Conservation (phyloP, 176 grass and related monocot genomes). For the Paspalum vaginatum region DNA sequence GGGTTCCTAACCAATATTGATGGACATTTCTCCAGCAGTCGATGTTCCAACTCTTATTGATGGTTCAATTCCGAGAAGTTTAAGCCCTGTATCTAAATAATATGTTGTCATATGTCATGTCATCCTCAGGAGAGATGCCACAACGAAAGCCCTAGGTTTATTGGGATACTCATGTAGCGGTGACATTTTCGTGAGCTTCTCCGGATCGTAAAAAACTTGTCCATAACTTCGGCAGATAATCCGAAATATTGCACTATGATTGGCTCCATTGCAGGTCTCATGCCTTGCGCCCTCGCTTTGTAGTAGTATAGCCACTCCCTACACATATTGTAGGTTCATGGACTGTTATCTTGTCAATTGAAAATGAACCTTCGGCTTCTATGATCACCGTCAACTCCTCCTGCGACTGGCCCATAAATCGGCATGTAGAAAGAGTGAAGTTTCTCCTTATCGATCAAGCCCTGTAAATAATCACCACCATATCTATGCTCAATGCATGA, state of each 20-base stretch:
- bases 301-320: neutral
- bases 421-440: constrained; percentile 18
- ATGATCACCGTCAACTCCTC: neutral
- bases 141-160: neutral
- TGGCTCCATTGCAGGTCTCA: neutral
- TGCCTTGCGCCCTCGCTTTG: neutral
- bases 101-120: too few relatives aligned
- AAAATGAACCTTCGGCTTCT: neutral
- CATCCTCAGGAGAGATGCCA: neutral
- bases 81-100: too few relatives aligned
- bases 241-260: neutral
- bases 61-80: too few relatives aligned
- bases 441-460: neutral
- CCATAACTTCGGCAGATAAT: neutral
- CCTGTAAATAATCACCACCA: neutral
- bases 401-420: neutral
- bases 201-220: neutral
- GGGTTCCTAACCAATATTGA: too few relatives aligned
- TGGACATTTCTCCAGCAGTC: too few relatives aligned
- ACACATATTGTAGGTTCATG: too few relatives aligned
- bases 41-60: too few relatives aligned
- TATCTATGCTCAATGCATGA: too few relatives aligned
- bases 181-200: neutral
- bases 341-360: neutral
- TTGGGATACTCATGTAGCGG: neutral